These are phyloP conservation scores for Saprolegnia diclina DNA, from an alignment of 352 stramenopile genomes.

Conservation along the genomic window DNA sequence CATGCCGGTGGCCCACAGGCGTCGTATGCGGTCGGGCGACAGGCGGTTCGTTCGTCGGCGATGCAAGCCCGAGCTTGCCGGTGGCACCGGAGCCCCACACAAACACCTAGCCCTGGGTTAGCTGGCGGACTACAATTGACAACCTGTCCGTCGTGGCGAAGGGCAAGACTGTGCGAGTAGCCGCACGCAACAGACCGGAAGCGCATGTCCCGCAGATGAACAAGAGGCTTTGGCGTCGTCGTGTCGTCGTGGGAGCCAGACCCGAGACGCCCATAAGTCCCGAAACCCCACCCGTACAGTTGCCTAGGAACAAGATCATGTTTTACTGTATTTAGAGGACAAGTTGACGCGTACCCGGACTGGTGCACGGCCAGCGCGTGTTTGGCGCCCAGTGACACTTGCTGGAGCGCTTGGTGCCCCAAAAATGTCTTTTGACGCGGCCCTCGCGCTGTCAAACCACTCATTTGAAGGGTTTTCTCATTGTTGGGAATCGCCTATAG, in stretches of 20 bases:
- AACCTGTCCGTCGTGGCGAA: conserved; percentile 45
- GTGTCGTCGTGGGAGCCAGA: conserved; percentile 39
- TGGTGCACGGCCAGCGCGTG: conserved; percentile 62
- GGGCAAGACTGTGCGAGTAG: conserved; percentile 62
- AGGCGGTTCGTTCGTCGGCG: not conserved
- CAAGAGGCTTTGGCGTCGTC: conserved; percentile 41
- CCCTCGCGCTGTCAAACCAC: conserved; percentile 50
- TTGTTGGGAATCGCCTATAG: conserved; percentile 9
- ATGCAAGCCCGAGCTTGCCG: conserved; percentile 65
- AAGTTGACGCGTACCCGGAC: conserved; percentile 35
- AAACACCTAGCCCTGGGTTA: conserved; percentile 35
- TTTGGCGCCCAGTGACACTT: conserved; percentile 56
- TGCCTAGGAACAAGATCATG: conserved; percentile 27
- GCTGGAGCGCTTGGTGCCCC: conserved; percentile 47
- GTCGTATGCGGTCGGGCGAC: conserved; percentile 13
- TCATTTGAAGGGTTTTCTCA: conserved; percentile 29
- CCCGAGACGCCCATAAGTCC: conserved; percentile 58
- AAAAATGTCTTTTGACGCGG: conserved; percentile 39
- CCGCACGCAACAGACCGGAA: conserved; percentile 58
- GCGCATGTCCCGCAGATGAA: conserved; percentile 36
- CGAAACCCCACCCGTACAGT: conserved; percentile 65
- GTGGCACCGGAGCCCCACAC: conserved; percentile 64
- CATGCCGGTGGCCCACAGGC: conserved; percentile 10
- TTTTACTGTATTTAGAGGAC: not conserved
- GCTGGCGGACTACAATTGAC: not conserved